Evolutionary conservation across 2,329 filamentous ascomycete species (phyloP), one percentile per base, ranked within the genome.

Genomic region (Claviceps capensis): DNA sequence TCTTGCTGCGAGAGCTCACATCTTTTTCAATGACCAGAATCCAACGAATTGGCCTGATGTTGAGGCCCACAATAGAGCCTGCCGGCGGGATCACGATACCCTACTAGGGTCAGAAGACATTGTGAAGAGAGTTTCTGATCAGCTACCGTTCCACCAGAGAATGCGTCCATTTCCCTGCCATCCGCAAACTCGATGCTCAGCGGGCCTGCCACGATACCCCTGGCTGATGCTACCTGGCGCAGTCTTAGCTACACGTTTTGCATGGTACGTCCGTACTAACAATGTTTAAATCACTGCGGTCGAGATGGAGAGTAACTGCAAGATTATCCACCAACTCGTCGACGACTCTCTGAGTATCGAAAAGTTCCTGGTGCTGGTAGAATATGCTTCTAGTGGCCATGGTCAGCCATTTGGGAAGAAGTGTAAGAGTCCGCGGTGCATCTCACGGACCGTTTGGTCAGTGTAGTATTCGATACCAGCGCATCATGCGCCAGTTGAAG

Each of bases 21-120:
- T 93, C 87, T 67, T 93, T 91, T 62, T 93, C 87, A 49, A 91
- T 76, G 0, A 91, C 76, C 0, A 91, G 67, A 44, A 90, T 69
- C 85, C 83, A 89, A 51, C 70, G 69, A 2, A 76, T 66, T 1
- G 60, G 54, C 0, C 64, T 62, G n/a, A 83, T 64, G 41, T 79
- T 65, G 1, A 86, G 58, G 2, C 61, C 62, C 0, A 72, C 66
- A 13, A 83, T 70, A 0, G 74, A 72, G 48, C 67, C 69, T 2
- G 73, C 57, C 6, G 69, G 68, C 0, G 85, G 85, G 8, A 91
- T 71, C 0, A 83, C 67, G 5, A 76, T 67, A 1, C 84, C 83
- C 77, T 85, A 43, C 1, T 4, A 14, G 26, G 41, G 44, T 63
- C 14, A 63, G 58, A 43, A 34, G 8, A 13, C n/a, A 2, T 26